Base-by-base conservation (phyloP, 331 rosid genomes). In the Acacia concinna region DNA sequence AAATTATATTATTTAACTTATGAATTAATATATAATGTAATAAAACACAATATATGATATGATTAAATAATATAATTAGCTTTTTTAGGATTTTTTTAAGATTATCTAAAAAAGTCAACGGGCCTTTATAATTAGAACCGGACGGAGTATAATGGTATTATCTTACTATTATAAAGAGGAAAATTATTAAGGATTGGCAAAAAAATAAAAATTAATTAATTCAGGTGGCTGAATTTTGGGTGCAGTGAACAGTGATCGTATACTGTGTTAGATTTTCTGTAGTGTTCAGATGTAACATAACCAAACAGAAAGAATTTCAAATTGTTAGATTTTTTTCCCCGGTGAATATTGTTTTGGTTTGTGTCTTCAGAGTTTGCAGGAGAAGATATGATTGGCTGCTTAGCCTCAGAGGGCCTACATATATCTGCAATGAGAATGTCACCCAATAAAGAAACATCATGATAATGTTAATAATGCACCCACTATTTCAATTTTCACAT, bases 371-470 rank as follows among this genome's bases (percentile, higher is more conserved):
- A 75, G 15, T 59, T 60, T 12, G 17, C 15, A 20, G 46, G 34
- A 75, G 63, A n/a, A 30, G 72, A n/a, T 30, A 75, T 75, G 63
- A 75, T 75, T 62, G 35, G 52, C 35, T 20, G 62, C 35, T 62
- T 75, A 62, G 44, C 30, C 25, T 34, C 35, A 65, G 65, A n/a
- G 49, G 80, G 80, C 80, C 80, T 65, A 76, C 71, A 46, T 21
- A 49, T 49, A 65, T 66, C 4, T 67, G 66, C 40, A 34, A 77
- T 47, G 56, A 76, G 38, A 67, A 35, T 77, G 81, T 51, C 81
- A 32, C 31, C 59, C 65, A 51, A 65, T 23, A 40, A 65, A 35
- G 52, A 66, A 66, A 76, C 72, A 76, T 0, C 10, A 66, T 75
- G 14, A 44, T 27, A n/a, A 18, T 51, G 15, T 17, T 18, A 52